Evolutionary conservation across 768 basidiomycete genomes (phyloP), one percentile per base, ranked within the genome.

Genomic region (Galerina marginata): DNA sequence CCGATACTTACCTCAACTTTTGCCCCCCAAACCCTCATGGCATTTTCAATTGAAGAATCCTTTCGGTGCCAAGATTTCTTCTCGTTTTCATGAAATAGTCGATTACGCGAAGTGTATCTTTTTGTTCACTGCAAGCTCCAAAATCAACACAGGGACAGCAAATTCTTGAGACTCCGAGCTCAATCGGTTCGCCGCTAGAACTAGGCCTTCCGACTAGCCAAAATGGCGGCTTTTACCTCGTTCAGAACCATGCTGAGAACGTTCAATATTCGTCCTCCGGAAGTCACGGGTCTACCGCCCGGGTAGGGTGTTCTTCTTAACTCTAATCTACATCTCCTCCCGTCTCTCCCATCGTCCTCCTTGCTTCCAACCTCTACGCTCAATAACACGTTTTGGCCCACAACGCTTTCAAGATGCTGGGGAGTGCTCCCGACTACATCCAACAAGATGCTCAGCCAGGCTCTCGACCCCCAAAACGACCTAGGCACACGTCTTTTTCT

Each of bases 381-480:
- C 10, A 33, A 46, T 37, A 14, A 48, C 36, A 44, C 39, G 46
- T 16, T 46, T 48, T 38, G 16, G 10, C n/a, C 39, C 38, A 52
- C 25, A 58, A 26, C 57, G 46, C 42, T 56, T 53, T 60, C 60
- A 60, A 61, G 58, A 76, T 76, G 72, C 61, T 70, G 33, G 67
- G 68, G 36, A 57, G 50, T 52, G 52, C 62, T 33, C 29, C 60
- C 40, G 69, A 64, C 39, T 65, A 63, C 52, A 54, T 44, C n/a
- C 62, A 59, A 40, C 59, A 63, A 14, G 66, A 65, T 38, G 44
- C 20, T 33, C 64, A 62, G 53, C 20, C 59, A 50, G 57, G 55
- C 43, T 11, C 45, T 52, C 68, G 76, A 25, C 77, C 76, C 20
- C 56, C 65, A 25, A 78, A 78, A 60, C 71, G 77, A 23, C 69